Conservation (phyloP, 176 grass and related monocot species). For the Cenchrus americanus region DNA sequence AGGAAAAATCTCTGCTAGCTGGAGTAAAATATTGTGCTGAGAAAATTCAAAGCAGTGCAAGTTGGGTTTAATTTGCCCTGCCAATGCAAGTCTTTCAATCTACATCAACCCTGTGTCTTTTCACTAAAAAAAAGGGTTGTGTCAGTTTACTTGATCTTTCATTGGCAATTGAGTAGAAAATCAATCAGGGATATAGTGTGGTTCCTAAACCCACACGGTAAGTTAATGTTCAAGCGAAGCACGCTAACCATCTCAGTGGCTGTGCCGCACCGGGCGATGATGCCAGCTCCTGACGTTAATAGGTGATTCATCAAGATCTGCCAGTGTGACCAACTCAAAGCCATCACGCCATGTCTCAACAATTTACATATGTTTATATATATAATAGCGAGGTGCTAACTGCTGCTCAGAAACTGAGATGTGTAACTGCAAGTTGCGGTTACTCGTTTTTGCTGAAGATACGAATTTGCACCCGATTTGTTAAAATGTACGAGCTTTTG, state of each 20-base stretch:
- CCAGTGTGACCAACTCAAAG: neutral
- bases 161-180: neutral
- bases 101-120: neutral
- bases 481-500: neutral
- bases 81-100: constrained; percentile 26
- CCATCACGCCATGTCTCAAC: neutral
- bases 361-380: constrained; percentile 26
- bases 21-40: neutral
- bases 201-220: constrained; percentile 32
- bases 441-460: neutral
- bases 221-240: constrained; percentile 14
- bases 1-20: constrained; percentile 10
- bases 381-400: neutral
- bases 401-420: constrained; percentile 9
- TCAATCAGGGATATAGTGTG: neutral
- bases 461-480: neutral
- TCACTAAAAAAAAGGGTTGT: neutral
- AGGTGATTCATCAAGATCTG: neutral
- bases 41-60: constrained; percentile 1
- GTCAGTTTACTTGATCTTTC: constrained; percentile 35
- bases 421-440: neutral
- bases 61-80: neutral
- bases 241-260: neutral
- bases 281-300: neutral
- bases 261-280: neutral